These are phyloP conservation scores for Cavenderia fasciculata DNA, from an alignment of 78 protist species.

Conservation along the genomic window DNA sequence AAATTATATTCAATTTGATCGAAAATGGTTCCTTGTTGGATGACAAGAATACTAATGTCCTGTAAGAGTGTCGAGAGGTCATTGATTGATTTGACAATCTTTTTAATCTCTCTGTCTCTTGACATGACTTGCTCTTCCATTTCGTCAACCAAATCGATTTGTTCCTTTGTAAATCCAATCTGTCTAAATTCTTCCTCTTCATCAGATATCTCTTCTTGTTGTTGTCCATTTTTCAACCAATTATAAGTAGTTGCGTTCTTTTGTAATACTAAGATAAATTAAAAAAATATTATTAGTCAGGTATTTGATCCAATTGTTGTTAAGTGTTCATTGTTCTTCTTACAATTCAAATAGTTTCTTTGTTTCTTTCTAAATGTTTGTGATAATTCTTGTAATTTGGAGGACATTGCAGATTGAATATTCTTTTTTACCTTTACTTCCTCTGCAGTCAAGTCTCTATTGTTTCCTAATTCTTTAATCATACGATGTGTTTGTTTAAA, in stretches of 20 bases:
- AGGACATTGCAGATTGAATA: slow-evolving; percentile 52
- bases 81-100: slow-evolving; percentile 13
- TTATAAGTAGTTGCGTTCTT: slow-evolving; percentile 4
- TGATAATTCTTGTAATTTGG: slow-evolving; percentile 22
- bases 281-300: background rate
- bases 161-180: background rate
- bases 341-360: slow-evolving; percentile 37
- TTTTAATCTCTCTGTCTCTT: slow-evolving; percentile 36
- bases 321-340: too few species aligned
- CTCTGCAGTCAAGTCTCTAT: slow-evolving; percentile 7
- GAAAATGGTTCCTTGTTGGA: slow-evolving; percentile 47
- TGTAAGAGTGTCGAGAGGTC: slow-evolving; percentile 24
- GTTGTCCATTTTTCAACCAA: background rate
- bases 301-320: too few species aligned
- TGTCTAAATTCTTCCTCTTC: background rate
- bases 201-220: background rate
- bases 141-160: background rate
- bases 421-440: slow-evolving; percentile 55
- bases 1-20: slow-evolving; percentile 62
- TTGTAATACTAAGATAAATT: background rate
- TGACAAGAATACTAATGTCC: slow-evolving; percentile 31
- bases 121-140: background rate
- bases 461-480: slow-evolving; percentile 18
- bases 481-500: slow-evolving; percentile 37
- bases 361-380: slow-evolving; percentile 49